A percentile compares a stretch with the other conserved stretches of the same genome.
Conservation (phyloP, 2,329 filamentous ascomycete genomes). For the Aspergillus sp. region DNA sequence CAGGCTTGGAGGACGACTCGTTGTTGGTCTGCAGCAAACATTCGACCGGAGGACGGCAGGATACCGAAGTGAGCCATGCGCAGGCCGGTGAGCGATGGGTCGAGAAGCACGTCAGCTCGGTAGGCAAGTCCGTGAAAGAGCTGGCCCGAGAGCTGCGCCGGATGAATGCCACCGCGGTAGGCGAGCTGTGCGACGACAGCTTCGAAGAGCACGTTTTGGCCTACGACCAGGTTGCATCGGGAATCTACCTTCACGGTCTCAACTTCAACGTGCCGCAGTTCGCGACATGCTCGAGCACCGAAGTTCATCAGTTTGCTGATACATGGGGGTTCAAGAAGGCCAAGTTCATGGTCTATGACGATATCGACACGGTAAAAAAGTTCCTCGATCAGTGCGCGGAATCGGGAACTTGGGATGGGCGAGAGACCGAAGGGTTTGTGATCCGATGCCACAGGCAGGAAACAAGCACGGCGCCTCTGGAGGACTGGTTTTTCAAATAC, state of each 20-base stretch:
- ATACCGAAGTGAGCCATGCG: slow-evolving; percentile 76
- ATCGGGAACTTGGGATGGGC: slow-evolving; percentile 83
- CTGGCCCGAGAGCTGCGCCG: slow-evolving; percentile 72
- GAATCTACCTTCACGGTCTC: slow-evolving; percentile 92
- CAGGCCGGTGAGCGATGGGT: slow-evolving; percentile 78
- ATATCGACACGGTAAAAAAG: slow-evolving; percentile 68
- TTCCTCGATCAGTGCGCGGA: slow-evolving; percentile 86
- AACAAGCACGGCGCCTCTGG: slow-evolving; percentile 55
- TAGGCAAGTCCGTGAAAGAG: slow-evolving; percentile 77
- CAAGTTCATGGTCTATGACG: slow-evolving; percentile 73
- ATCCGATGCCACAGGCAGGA: slow-evolving; percentile 75
- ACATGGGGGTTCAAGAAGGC: slow-evolving; percentile 93
- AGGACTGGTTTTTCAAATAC: slow-evolving; percentile 99
- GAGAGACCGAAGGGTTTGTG: slow-evolving; percentile 95
- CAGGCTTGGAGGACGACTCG: slow-evolving; percentile 83
- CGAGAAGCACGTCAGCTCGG: slow-evolving; percentile 70
- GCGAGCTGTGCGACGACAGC: slow-evolving; percentile 90
- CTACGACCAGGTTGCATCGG: slow-evolving; percentile 78
- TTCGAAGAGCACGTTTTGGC: slow-evolving; percentile 97
- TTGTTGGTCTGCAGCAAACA: slow-evolving; percentile 98
- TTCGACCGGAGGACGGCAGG: slow-evolving; percentile 78
- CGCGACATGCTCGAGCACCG: slow-evolving; percentile 74
- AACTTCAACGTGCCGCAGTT: slow-evolving; percentile 95
- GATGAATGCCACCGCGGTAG: slow-evolving; percentile 91
- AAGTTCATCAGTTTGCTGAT: slow-evolving; percentile 88